Conservation (phyloP, 352 stramenopile genomes). For the Porosira glacialis region DNA sequence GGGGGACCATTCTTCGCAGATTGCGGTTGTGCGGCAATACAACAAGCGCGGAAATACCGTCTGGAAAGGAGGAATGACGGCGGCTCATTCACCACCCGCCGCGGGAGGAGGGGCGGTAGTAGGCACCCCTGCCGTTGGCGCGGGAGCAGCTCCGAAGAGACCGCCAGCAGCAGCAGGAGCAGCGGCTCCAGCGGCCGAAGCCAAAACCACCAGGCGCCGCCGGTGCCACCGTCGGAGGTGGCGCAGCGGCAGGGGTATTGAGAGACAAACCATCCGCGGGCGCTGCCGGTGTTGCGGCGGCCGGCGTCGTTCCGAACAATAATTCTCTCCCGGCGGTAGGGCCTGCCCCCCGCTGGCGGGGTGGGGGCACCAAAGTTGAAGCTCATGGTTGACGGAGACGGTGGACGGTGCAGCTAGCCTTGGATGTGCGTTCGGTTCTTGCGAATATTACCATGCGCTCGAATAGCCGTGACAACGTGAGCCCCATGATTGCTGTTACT, state of each 20-base stretch:
- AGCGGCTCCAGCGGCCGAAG: background rate
- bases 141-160: background rate
- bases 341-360: background rate
- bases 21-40: too few species aligned
- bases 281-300: constrained; percentile 13
- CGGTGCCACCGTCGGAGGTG: background rate
- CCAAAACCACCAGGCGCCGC: background rate
- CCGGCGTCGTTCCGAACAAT: background rate
- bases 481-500: too few species aligned
- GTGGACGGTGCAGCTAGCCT: too few species aligned
- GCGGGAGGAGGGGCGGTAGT: background rate
- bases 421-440: too few species aligned
- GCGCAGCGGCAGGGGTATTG: background rate
- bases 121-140: background rate
- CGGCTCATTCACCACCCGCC: background rate
- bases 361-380: background rate
- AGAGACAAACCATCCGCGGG: constrained; percentile 32
- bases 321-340: background rate
- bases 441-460: too few species aligned
- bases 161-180: background rate
- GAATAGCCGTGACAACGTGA: too few species aligned
- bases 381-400: constrained; percentile 1
- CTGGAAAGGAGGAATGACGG: constrained; percentile 24
- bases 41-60: constrained; percentile 17
- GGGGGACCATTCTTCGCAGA: too few species aligned